Base-by-base conservation (phyloP, 163 green algal genomes). In the Scenedesmus sp. region DNA sequence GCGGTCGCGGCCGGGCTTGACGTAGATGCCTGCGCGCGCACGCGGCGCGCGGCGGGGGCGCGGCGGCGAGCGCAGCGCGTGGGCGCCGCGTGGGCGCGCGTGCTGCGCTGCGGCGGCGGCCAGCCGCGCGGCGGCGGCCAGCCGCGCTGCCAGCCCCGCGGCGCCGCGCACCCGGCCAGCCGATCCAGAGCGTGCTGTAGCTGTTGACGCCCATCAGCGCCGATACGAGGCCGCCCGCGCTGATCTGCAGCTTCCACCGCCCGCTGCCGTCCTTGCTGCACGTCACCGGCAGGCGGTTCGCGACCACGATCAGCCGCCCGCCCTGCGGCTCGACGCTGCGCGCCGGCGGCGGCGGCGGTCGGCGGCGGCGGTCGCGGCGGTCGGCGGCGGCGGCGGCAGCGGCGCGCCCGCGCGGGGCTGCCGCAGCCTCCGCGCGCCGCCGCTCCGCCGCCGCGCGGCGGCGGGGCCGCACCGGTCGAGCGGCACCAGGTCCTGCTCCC, bases 211-310 rank as follows among this genome's bases (percentile, higher is more conserved):
- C 95, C 87, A 97, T 95, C 2, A 99, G 86, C 13, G 95, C 96
- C 45, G 87, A 95, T 7, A 99, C 96, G 56, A 99, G 86, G 5
- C 96, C 96, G 15, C 96, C 96, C 5, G 93, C 91, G 74, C 86
- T 96, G 28, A 96, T 86, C 87, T 97, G 88, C 63, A 99, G 87
- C 60, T 91, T 84, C 96, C 96, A 99, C 3, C 77, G 82, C 2
- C 95, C 94, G 2, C 87, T 63, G 2, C 69, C 58, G 50, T 95
- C 86, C 69, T 88, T 88, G 75, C 85, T 92, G 28, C 92, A 95
- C 2, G 91, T 96, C 0, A 99, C 93, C 0, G 96, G 96, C 57
- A 99, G 89, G 2, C 96, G 86, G 78, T 99, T 99, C 56, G 96
- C 96, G 7, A 99, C 94, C 10, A 98, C 91, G 13, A 98, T 89